Evolutionary conservation across 495 filamentous ascomycete species (phyloP), one percentile per base, ranked within the genome.

Genomic region (Xylaria longipes): DNA sequence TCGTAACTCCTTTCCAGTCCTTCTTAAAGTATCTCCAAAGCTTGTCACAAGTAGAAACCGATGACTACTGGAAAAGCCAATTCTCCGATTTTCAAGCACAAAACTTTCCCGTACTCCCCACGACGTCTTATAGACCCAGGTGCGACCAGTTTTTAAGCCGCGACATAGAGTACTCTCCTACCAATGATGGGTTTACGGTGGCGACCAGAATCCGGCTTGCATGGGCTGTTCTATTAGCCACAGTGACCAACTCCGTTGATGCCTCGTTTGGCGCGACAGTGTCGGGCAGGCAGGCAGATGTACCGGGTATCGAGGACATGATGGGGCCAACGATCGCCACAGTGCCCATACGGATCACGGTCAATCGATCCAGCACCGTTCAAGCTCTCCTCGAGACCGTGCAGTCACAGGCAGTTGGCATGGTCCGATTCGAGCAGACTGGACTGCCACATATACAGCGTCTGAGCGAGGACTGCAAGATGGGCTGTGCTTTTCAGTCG

Each of bases 361-460:
- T 87, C 43, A 65, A 83, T 52, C 65, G 75, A n/a, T 14, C 68
- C 9, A 35, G 65, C 11, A 74, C 63, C 5, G 74, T 87, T 27
- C 9, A n/a, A 8, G 73, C 81, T 4, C 73, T 72, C 41, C 77
- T 87, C 6, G 76, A 81, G 22, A 60, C 77, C 1, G 74, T 92
- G 14, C 88, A 91, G 70, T 73, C 83, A 15, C 75, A 82, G 22
- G 77, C 84, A 20, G 78, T 83, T 41, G 80, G 84, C 6, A 81
- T 83, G 1, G 84, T 88, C 7, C 82, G 84, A 2, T 87, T 87
- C 74, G 84, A 91, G 78, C 87, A 89, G 46, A 82, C 86, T 69
- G 90, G 90, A 2, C 81, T 92, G 73, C 87, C 90, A 72, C 82
- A 87, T 37, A 91, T 92, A 73, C 79, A 81, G 67, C 80, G 81